Evolutionary conservation across 2,329 filamentous ascomycete species (phyloP).

Genomic region (Aspergillus uvarum): DNA sequence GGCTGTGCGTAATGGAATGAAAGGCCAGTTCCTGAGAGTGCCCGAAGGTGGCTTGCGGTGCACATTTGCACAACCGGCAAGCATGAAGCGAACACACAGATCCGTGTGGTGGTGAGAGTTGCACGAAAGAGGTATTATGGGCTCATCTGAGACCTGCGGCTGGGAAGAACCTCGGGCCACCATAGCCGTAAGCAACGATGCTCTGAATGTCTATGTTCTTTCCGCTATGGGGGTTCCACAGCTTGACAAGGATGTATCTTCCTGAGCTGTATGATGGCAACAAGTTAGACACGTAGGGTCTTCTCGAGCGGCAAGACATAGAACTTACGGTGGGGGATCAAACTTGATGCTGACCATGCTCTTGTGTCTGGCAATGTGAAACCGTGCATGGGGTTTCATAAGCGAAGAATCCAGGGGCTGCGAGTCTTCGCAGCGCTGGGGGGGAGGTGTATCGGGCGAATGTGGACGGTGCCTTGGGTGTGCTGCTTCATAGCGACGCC

Average conservation of each 20-base stretch:
- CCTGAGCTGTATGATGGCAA: conserved; percentile 57
- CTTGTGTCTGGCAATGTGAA: conserved; percentile 79
- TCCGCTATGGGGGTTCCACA: conserved; percentile 76
- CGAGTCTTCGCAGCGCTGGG: conserved; percentile 9
- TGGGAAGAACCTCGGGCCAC: conserved; percentile 81
- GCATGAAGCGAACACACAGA: neutral
- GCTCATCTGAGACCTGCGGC: conserved; percentile 59
- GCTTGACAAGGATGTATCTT: conserved; percentile 81
- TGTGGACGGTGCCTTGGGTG: conserved; percentile 23
- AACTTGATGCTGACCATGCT: conserved; percentile 86
- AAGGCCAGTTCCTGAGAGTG: neutral
- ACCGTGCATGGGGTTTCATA: conserved; percentile 72
- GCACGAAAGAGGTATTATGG: neutral
- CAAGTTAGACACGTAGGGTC: neutral
- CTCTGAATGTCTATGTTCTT: conserved; percentile 88
- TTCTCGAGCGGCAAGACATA: neutral
- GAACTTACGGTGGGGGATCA: conserved; percentile 44
- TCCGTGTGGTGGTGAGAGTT: neutral
- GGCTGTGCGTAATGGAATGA: neutral
- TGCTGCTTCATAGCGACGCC: conserved; percentile 19
- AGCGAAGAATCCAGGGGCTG: conserved; percentile 39
- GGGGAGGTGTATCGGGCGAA: conserved; percentile 13
- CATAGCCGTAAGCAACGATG: conserved; percentile 78
- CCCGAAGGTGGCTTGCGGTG: neutral
- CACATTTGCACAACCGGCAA: neutral